Conservation (phyloP, 768 basidiomycete genomes). For the Lentinula aciculospora region DNA sequence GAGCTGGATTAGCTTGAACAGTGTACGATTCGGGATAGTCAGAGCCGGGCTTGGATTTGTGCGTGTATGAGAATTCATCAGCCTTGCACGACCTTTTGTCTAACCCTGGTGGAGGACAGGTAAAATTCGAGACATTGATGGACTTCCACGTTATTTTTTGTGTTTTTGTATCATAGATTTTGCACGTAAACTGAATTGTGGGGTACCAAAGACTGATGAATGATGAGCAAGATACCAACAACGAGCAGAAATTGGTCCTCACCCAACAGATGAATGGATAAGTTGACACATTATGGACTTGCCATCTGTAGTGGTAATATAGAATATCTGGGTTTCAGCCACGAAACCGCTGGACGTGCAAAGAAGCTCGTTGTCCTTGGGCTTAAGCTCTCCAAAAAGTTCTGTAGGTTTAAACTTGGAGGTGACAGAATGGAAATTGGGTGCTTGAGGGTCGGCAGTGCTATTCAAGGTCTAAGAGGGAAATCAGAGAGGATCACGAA, state of each 20-base stretch:
- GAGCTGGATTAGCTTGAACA: constrained; percentile 72
- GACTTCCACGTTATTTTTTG: constrained; percentile 80
- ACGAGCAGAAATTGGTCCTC: constrained; percentile 24
- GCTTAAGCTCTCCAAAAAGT: constrained; percentile 69
- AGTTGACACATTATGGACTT: constrained; percentile 75
- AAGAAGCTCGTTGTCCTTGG: constrained; percentile 76
- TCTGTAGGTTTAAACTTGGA: constrained; percentile 48
- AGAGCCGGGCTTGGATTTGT: constrained; percentile 47
- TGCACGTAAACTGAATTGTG: constrained; percentile 91
- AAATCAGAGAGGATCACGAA: background rate
- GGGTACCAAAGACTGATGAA: constrained; percentile 80
- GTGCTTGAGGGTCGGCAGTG: constrained; percentile 59
- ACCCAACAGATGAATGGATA: constrained; percentile 89
- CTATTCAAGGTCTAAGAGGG: constrained; percentile 21
- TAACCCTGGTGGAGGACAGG: constrained; percentile 63
- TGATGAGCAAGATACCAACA: constrained; percentile 2
- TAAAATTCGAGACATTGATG: constrained; percentile 77
- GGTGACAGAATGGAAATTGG: constrained; percentile 82
- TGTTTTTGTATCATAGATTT: constrained; percentile 74
- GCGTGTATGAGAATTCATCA: constrained; percentile 76
- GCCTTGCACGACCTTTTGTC: constrained; percentile 86
- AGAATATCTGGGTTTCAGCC: constrained; percentile 89
- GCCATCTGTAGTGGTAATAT: constrained; percentile 78
- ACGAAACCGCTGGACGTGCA: constrained; percentile 74
- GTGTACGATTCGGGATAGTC: constrained; percentile 73